Base-by-base conservation (phyloP, 2,329 filamentous ascomycete species). In the Emergomyces africanus region DNA sequence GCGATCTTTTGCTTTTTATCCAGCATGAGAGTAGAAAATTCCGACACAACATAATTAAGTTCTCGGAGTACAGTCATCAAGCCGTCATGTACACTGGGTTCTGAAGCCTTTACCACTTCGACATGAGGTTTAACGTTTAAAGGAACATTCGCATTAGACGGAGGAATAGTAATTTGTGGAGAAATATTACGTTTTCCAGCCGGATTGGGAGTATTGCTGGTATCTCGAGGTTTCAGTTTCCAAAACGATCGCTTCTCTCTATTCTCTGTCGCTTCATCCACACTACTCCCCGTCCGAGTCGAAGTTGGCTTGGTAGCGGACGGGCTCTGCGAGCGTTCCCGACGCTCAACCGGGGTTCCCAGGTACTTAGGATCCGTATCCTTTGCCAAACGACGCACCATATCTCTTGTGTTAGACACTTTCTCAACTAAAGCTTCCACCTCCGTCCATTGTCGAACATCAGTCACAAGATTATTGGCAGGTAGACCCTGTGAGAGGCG, bases 361-460 rank as follows among this genome's bases (percentile, higher is more conserved):
- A 72, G 62, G 61, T 83, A 82, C 67, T 85, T 87, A 1, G 82
- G 81, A 61, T 89, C 86, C 54, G 90, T 90, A 68, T 95, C 89
- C 70, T 88, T 90, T 12, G 91, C 92, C 50, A 99, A 77, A 42
- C 89, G 84, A 55, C 91, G 85, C 25, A 96, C 83, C 1, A 90
- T 90, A 75, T 99, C 94, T 66, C 94, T 82, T 54, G 90, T 91
- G 1, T 90, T 90, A 6, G 90, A 87, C 15, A 97, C 83, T 61
- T 89, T 84, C 69, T 90, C 90, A 33, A 97, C 88, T 42, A 99
- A 77, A 1, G 85, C 79, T 73, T 96, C 91, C 1, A 96, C 87
- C 66, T 88, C 87, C 61, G 84, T 81, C 94, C 94, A 99, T 71
- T 96, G 90, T 61, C 81, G 80, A 58, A 92, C 86, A 66, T 95